Conservation (phyloP, 331 rosid genomes). For the Quercus phellos region DNA sequence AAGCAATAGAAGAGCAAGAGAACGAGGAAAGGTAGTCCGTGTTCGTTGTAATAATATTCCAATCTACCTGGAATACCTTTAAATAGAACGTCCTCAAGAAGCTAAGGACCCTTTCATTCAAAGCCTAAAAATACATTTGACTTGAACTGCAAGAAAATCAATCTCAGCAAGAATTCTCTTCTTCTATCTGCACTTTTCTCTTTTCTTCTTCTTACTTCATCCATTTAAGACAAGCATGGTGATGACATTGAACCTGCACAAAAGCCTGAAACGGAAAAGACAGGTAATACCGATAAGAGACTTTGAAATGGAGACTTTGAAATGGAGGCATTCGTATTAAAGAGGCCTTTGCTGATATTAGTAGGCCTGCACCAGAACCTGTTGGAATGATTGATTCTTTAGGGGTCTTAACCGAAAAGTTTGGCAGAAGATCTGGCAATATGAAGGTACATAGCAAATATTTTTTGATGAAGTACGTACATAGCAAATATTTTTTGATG, state of each 20-base stretch:
- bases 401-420: slow-evolving; percentile 49
- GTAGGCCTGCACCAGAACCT: slow-evolving; percentile 55
- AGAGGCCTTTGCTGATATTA: slow-evolving; percentile 62
- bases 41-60: slow-evolving; percentile 27
- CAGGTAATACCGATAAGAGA: neutral
- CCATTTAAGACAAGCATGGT: slow-evolving; percentile 17
- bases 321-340: slow-evolving; percentile 67
- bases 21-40: slow-evolving; percentile 22
- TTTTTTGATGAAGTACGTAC: slow-evolving; percentile 19
- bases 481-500: too few relatives aligned
- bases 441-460: slow-evolving; percentile 45
- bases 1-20: slow-evolving; percentile 20
- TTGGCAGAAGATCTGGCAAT: slow-evolving; percentile 87
- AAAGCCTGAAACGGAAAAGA: neutral
- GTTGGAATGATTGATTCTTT: slow-evolving; percentile 70
- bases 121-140: slow-evolving; percentile 24
- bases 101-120: slow-evolving; percentile 42
- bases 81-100: slow-evolving; percentile 35
- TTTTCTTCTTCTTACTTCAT: neutral
- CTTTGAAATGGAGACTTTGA: slow-evolving; percentile 24
- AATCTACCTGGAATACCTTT: slow-evolving; percentile 20
- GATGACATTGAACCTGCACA: neutral
- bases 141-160: slow-evolving; percentile 60
- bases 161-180: slow-evolving; percentile 40
- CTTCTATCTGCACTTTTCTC: slow-evolving; percentile 5